A percentile compares a stretch with the other conserved stretches of the same genome.
phyloP scores from a whole-genome alignment of 192 early-diverging fungal species.

The Umbelopsis ramanniana region DNA sequence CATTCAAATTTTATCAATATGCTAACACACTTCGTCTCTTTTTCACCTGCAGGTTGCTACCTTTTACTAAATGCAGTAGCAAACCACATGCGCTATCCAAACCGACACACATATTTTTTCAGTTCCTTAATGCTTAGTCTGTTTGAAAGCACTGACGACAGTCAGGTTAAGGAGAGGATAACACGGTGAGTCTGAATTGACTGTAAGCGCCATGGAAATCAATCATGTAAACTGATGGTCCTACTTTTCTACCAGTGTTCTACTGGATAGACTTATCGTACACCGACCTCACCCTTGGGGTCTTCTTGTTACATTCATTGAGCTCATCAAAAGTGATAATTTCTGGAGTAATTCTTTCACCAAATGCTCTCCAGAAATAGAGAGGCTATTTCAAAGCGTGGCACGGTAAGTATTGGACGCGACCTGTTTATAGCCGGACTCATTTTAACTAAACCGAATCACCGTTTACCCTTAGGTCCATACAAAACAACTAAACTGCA shows the following conservation, averaged over 20 bases:
- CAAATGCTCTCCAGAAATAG: conserved; percentile 76
- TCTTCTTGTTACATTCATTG: conserved; percentile 93
- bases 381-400: conserved; percentile 76
- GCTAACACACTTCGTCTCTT: background rate
- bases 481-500: conserved; percentile 4
- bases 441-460: background rate
- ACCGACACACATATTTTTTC: conserved; percentile 95
- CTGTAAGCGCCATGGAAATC: background rate
- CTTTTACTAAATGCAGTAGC: conserved; percentile 88
- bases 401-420: conserved; percentile 37
- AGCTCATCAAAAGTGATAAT: conserved; percentile 86
- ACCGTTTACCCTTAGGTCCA: background rate
- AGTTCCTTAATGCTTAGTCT: conserved; percentile 84
- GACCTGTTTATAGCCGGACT: too few species aligned
- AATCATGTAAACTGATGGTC: background rate
- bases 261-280: conserved; percentile 94
- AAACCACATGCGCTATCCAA: conserved; percentile 96
- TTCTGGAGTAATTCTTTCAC: conserved; percentile 67
- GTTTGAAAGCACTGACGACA: conserved; percentile 74
- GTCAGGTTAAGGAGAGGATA: conserved; percentile 93
- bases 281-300: conserved; percentile 99
- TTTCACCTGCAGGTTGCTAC: conserved; percentile 63
- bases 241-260: conserved; percentile 59
- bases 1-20: conserved; percentile 11
- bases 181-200: conserved; percentile 58